Evolutionary conservation across 371 early-diverging fungal genomes (phyloP).

Genomic region (Mucor plumbeus): DNA sequence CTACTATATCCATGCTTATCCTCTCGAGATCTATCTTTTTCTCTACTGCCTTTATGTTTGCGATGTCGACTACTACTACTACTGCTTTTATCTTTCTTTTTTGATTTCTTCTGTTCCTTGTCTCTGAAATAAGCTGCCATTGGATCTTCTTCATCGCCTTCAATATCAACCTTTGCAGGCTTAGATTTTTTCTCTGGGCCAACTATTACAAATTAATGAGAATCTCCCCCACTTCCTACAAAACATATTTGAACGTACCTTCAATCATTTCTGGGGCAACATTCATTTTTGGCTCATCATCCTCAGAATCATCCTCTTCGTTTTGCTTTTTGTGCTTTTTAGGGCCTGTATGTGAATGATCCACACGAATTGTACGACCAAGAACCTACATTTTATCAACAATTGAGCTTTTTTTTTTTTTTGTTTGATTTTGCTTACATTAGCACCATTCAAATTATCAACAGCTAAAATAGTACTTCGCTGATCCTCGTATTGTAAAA

Average conservation of each 20-base stretch:
- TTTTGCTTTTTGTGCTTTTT: constrained; percentile 46
- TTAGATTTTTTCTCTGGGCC: constrained; percentile 25
- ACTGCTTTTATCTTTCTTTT: constrained; percentile 33
- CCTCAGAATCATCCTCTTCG: constrained; percentile 53
- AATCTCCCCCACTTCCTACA: not conserved
- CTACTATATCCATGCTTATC: constrained; percentile 1
- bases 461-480: constrained; percentile 91
- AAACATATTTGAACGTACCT: constrained; percentile 23
- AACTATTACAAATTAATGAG: constrained; percentile 4
- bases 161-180: constrained; percentile 36
- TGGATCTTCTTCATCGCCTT: constrained; percentile 81
- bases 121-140: constrained; percentile 76
- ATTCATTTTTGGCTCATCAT: constrained; percentile 78
- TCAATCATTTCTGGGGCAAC: constrained; percentile 65
- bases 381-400: constrained; percentile 27
- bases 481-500: constrained; percentile 94
- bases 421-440: constrained; percentile 45
- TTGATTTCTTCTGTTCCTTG: constrained; percentile 52
- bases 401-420: not conserved
- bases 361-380: constrained; percentile 41
- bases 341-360: constrained; percentile 59
- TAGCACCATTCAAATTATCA: constrained; percentile 90
- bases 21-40: constrained; percentile 4
- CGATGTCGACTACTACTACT: constrained; percentile 31
- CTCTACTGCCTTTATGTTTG: constrained; percentile 27